These are phyloP conservation scores for Russula foetens DNA, from an alignment of 768 basidiomycete species.

Conservation along the genomic window DNA sequence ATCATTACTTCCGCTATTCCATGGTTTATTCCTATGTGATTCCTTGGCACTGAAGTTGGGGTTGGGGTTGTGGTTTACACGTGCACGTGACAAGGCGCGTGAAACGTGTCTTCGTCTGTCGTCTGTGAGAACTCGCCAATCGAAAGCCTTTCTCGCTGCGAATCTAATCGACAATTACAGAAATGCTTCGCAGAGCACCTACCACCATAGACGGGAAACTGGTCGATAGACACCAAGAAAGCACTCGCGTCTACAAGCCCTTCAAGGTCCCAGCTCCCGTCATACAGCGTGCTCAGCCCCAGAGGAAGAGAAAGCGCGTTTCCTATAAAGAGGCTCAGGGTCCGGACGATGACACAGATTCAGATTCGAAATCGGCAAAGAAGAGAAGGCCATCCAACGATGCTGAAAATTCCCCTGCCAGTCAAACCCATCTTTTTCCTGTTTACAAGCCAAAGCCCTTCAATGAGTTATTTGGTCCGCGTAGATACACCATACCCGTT, in stretches of 20 bases:
- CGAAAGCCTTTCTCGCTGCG: background rate
- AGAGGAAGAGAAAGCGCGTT: constrained; percentile 80
- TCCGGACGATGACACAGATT: constrained; percentile 44
- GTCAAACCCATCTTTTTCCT: constrained; percentile 58
- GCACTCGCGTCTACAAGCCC: constrained; percentile 64
- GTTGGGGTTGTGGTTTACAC: background rate
- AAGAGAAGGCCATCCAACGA: constrained; percentile 61
- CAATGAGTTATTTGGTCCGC: constrained; percentile 36
- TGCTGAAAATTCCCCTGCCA: constrained; percentile 47
- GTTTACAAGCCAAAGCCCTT: constrained; percentile 79
- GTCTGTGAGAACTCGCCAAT: too few species aligned
- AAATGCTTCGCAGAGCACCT: constrained; percentile 66
- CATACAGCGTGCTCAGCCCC: constrained; percentile 50
- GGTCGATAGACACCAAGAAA: constrained; percentile 63
- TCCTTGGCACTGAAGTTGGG: background rate
- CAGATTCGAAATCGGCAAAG: constrained; percentile 42
- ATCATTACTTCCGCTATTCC: background rate
- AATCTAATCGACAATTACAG: background rate
- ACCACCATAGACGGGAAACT: constrained; percentile 62
- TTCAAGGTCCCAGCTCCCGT: constrained; percentile 65
- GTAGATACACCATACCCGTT: constrained; percentile 76
- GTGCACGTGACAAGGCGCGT: constrained; percentile 12
- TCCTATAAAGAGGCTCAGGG: constrained; percentile 70
- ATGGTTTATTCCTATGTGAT: background rate
- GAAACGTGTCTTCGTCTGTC: background rate